Evolutionary conservation across 2,329 filamentous ascomycete species (phyloP).

Genomic region (Scedosporium apiospermum): DNA sequence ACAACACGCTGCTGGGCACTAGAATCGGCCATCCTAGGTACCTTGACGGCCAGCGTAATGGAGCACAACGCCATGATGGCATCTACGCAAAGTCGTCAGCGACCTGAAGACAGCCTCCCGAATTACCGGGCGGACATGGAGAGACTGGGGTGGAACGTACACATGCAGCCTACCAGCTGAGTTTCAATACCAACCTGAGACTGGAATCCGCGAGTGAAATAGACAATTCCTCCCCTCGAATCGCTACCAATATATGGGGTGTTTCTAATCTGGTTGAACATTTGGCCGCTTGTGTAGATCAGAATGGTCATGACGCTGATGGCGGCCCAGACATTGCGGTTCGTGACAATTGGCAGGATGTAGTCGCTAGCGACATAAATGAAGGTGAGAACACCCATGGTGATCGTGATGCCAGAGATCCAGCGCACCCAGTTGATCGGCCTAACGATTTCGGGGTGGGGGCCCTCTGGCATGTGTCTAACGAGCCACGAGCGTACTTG

Average conservation of each 20-base stretch:
- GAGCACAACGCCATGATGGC: conserved; percentile 79
- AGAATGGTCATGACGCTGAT: conserved; percentile 82
- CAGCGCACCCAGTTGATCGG: conserved; percentile 83
- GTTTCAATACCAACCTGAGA: conserved; percentile 92
- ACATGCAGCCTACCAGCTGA: conserved; percentile 87
- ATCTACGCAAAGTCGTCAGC: conserved; percentile 26
- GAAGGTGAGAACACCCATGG: conserved; percentile 61
- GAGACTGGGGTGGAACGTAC: conserved; percentile 45
- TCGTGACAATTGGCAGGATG: conserved; percentile 71
- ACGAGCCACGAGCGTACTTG: conserved; percentile 69
- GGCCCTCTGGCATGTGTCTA: conserved; percentile 67
- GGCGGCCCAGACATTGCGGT: conserved; percentile 88
- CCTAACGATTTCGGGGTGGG: conserved; percentile 68
- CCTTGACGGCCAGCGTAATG: conserved; percentile 85
- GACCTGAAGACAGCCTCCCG: background rate
- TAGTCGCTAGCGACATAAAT: conserved; percentile 67
- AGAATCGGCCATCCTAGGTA: conserved; percentile 73
- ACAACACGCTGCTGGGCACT: conserved; percentile 74
- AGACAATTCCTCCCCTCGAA: conserved; percentile 75
- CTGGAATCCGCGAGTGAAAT: conserved; percentile 87
- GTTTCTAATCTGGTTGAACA: conserved; percentile 98
- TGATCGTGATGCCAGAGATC: conserved; percentile 54
- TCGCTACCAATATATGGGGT: conserved; percentile 86
- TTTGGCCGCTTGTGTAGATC: conserved; percentile 90
- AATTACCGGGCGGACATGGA: too few relatives aligned